Conservation (phyloP, 2,329 filamentous ascomycete genomes). For the Colletotrichum karsti region DNA sequence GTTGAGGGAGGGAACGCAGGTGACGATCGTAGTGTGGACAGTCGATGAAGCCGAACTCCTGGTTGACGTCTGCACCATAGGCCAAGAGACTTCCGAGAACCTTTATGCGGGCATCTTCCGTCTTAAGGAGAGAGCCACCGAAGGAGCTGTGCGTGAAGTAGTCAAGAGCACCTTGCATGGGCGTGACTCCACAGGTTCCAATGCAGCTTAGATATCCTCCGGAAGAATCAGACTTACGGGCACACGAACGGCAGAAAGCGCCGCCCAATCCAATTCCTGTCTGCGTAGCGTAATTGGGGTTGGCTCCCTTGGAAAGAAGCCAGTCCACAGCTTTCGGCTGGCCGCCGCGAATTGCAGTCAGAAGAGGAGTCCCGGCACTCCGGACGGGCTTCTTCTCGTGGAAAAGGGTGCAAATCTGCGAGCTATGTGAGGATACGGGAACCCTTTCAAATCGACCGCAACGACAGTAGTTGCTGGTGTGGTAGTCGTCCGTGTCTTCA, state of each 20-base stretch:
- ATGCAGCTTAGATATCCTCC: not conserved
- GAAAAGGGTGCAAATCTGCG: not conserved
- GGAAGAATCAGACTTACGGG: not conserved
- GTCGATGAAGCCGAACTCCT: not conserved
- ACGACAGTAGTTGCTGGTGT: not conserved
- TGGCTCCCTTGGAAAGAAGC: not conserved
- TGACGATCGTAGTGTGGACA: not conserved
- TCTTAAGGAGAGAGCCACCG: not conserved
- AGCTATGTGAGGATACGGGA: not conserved
- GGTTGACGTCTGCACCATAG: not conserved
- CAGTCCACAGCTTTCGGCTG: not conserved
- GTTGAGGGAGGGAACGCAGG: not conserved
- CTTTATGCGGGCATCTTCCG: not conserved
- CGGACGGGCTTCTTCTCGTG: not conserved
- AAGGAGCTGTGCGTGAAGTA: conserved; percentile 1
- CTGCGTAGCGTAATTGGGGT: not conserved
- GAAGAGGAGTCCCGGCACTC: not conserved
- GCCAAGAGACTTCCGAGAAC: not conserved
- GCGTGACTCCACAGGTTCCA: not conserved
- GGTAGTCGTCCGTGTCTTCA: not conserved
- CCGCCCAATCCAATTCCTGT: not conserved
- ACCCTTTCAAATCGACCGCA: not conserved
- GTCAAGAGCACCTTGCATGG: not conserved
- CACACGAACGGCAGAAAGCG: not conserved
- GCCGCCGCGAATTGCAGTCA: not conserved